Percentiles rank a stretch among this genome's conserved stretches.
Evolutionary conservation across 768 basidiomycete species (phyloP).

Genomic region (Kwoniella europaea): DNA sequence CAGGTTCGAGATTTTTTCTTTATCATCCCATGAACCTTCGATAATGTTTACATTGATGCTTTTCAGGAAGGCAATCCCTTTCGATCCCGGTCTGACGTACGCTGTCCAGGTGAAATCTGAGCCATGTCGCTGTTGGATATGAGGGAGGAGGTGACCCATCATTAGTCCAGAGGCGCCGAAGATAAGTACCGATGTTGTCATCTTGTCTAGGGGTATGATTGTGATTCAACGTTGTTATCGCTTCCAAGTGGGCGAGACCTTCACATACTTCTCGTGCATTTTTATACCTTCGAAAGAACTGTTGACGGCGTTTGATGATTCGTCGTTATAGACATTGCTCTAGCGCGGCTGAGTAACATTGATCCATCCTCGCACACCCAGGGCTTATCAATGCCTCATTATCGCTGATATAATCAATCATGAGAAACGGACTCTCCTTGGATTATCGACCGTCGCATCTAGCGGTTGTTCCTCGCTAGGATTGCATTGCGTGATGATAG

Average conservation of each 20-base stretch:
- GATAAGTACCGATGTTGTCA: not conserved
- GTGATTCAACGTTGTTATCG: not conserved
- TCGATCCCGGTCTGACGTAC: not conserved
- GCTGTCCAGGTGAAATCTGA: not conserved
- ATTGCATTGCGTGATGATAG: no score
- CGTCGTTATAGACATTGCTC: no score
- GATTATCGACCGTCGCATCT: no score
- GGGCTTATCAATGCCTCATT: no score
- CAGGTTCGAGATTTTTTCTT: not conserved
- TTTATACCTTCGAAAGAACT: no score
- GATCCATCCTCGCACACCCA: no score
- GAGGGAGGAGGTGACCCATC: not conserved
- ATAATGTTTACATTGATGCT: not conserved
- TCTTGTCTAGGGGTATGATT: not conserved
- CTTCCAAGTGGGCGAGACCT: not conserved
- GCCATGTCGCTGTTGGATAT: not conserved
- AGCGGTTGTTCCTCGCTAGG: no score
- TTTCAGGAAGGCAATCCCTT: not conserved
- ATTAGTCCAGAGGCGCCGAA: not conserved
- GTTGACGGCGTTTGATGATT: no score
- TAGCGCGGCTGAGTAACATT: no score
- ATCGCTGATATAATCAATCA: no score
- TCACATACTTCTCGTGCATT: no score
- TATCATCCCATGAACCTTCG: not conserved
- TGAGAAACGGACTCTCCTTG: no score